Percentiles rank a stretch among this genome's conserved stretches.
These are phyloP conservation scores for Aspergillus sp. DNA, from an alignment of 2,329 filamentous ascomycete genomes.

Conservation along the genomic window DNA sequence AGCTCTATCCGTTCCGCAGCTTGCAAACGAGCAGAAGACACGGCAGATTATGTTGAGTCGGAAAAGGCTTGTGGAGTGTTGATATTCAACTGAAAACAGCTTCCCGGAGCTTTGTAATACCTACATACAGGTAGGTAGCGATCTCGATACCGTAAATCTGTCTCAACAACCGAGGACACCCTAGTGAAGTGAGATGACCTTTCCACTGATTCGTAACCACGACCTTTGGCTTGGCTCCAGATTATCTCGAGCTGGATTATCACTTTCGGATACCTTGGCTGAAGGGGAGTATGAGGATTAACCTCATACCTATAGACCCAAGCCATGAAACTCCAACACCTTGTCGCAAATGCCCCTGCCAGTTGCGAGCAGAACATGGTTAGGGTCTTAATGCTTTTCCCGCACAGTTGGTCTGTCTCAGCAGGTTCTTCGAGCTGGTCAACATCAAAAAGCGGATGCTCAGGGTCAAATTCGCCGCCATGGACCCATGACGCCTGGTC, in stretches of 20 bases:
- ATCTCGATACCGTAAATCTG: slow-evolving; percentile 11
- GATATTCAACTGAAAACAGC: no score
- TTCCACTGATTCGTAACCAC: slow-evolving; percentile 18
- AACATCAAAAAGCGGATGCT: no score
- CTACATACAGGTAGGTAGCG: slow-evolving; percentile 24
- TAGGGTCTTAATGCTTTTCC: background rate
- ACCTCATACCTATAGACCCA: slow-evolving; percentile 20
- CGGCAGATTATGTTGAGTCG: no score
- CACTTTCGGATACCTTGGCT: background rate
- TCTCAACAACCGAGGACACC: slow-evolving; percentile 36
- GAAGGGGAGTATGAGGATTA: background rate
- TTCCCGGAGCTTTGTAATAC: slow-evolving; percentile 12
- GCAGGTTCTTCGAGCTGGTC: background rate
- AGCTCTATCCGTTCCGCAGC: no score
- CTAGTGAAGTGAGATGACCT: slow-evolving; percentile 20
- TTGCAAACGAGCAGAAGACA: no score
- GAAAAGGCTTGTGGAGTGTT: no score
- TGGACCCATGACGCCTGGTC: no score
- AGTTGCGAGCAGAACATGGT: background rate
- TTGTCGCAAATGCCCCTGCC: background rate
- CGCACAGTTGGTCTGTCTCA: background rate
- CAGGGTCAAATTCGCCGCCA: no score
- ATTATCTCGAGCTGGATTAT: slow-evolving; percentile 20
- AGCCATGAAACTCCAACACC: slow-evolving; percentile 23
- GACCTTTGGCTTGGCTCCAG: slow-evolving; percentile 25